Percentiles rank a stretch among this genome's conserved stretches.
These are phyloP conservation scores for Sporothrix luriei DNA, from an alignment of 2,329 filamentous ascomycete genomes.

Conservation along the genomic window DNA sequence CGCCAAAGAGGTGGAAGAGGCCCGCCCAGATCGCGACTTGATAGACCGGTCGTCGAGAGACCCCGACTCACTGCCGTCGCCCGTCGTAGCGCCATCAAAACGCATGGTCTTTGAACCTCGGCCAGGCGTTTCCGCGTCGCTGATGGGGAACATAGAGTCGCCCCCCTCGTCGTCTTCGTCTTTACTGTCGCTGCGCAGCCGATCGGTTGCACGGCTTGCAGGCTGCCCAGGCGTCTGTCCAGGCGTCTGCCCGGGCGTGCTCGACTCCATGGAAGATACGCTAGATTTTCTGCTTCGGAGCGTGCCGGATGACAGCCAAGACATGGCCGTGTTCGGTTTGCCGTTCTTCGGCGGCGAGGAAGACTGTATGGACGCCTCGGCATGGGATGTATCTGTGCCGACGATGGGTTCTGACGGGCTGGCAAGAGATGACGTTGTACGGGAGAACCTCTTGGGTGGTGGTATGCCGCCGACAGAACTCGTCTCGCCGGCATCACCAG, in stretches of 20 bases:
- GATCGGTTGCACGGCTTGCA: neutral
- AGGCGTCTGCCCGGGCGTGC: neutral
- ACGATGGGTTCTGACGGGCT: conserved; percentile 66
- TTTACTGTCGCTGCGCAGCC: neutral
- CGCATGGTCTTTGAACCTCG: neutral
- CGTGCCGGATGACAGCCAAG: conserved; percentile 66
- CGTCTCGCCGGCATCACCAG: conserved; percentile 31
- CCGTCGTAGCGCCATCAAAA: neutral
- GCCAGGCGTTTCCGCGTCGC: conserved; percentile 17
- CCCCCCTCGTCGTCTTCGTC: neutral
- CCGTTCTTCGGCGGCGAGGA: conserved; percentile 60
- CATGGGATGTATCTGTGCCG: conserved; percentile 66
- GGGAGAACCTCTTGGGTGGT: conserved; percentile 55
- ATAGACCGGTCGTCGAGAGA: neutral
- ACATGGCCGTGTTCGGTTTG: conserved; percentile 64
- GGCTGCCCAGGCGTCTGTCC: neutral
- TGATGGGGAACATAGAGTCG: conserved; percentile 18
- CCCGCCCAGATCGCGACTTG: neutral
- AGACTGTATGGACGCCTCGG: conserved; percentile 63
- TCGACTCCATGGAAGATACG: conserved; percentile 37
- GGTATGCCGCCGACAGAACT: conserved; percentile 30
- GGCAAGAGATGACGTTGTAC: conserved; percentile 63
- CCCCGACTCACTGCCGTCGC: neutral
- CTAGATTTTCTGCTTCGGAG: conserved; percentile 44
- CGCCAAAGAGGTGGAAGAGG: conserved; percentile 16